Evolutionary conservation across 2,329 filamentous ascomycete species (phyloP), one percentile per base, ranked within the genome.

Genomic region (Metarhizium robertsii): DNA sequence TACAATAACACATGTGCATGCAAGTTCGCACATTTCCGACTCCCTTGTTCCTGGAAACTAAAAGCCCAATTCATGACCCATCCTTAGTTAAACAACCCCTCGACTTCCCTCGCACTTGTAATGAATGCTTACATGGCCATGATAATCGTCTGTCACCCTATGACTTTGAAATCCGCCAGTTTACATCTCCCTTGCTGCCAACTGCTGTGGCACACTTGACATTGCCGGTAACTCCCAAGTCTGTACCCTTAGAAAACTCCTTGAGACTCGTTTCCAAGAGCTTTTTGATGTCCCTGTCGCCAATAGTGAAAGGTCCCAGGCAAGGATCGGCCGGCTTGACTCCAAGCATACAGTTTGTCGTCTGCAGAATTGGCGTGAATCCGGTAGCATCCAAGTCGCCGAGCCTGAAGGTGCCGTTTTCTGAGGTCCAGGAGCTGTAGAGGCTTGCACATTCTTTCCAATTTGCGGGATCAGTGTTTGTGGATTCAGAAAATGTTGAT

Each of bases 381-480:
- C 53, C 57, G 5, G 20, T 48, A 30, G 48, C 57, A 30, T 61
- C 59, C 30, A 55, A 56, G n/a, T 52, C 40, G 18, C 54, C 55
- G 52, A 70, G 53, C 51, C 50, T 55, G 48, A 70, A 70, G 14
- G 63, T 67, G n/a, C 68, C 68, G 45, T 67, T 70, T 42, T 59
- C 55, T 13, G 57, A 57, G 3, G 60, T 60, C 62, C 67, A 69
- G 2, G 58, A 55, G 51, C 66, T 69, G 55, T 64, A 65, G 2
- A 70, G 62, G 4, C 66, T 62, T 20, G 66, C 66, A 42, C 68
- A 70, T 52, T 64, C 60, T 16, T 60, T 58, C 62, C 65, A 70
- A 58, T 68, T 57, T 52, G 67, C 68, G 32, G 65, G 61, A 25
- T 57, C 57, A 49, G 59, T 55, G 46, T 49, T 54, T 48, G 60